Percentiles rank a stretch among this genome's conserved stretches.
Evolutionary conservation across 495 filamentous ascomycete species (phyloP).

Genomic region (Penicillium nucicola): DNA sequence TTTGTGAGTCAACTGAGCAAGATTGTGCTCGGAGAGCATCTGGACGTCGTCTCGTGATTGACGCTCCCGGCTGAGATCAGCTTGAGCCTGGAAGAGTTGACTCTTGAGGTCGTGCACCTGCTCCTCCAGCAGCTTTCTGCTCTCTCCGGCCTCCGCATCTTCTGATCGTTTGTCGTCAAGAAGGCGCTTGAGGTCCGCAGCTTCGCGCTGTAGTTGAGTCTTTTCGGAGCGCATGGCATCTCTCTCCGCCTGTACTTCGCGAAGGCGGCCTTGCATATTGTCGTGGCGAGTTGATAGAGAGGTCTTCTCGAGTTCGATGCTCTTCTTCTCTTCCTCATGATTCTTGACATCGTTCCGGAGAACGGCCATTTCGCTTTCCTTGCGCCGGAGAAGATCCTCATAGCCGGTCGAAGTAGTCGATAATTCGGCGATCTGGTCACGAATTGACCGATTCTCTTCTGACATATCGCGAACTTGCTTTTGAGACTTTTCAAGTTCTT

Average conservation of each 20-base stretch:
- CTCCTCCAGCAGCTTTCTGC: conserved; percentile 78
- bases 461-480: conserved; percentile 70
- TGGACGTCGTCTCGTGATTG: conserved; percentile 97
- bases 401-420: conserved; percentile 91
- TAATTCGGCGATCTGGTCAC: conserved; percentile 81
- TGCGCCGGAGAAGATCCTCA: conserved; percentile 86
- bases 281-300: conserved; percentile 72
- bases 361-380: conserved; percentile 88
- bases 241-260: conserved; percentile 82
- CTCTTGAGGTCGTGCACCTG: conserved; percentile 85
- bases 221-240: conserved; percentile 84
- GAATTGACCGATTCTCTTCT: conserved; percentile 78
- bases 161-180: conserved; percentile 87
- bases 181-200: conserved; percentile 79
- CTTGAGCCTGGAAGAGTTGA: conserved; percentile 79
- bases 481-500: conserved; percentile 70
- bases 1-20: conserved; percentile 74
- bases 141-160: conserved; percentile 81
- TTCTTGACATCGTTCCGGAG: conserved; percentile 80
- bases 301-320: conserved; percentile 71
- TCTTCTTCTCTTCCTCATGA: conserved; percentile 70
- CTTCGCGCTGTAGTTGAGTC: conserved; percentile 78
- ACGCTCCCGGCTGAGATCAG: conserved; percentile 84
- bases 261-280: conserved; percentile 70
- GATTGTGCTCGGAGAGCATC: conserved; percentile 87